Conservation (phyloP, 2,329 filamentous ascomycete species). For the Dryadomyces quercus-mongolicae region DNA sequence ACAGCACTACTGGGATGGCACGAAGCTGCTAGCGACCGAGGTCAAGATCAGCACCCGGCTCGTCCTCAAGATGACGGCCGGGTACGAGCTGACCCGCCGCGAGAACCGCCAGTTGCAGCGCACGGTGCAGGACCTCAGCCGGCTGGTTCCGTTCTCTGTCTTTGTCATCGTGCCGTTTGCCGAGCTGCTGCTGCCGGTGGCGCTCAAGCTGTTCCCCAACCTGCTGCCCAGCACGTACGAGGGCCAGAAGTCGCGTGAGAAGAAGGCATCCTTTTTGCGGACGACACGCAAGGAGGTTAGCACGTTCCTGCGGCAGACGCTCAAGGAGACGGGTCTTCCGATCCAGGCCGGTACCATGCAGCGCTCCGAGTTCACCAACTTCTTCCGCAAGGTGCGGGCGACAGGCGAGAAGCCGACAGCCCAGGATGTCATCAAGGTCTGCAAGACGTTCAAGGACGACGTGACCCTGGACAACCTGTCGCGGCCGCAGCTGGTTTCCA, state of each 20-base stretch:
- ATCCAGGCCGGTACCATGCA: conserved; percentile 74
- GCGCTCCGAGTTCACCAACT: conserved; percentile 87
- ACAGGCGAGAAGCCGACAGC: conserved; percentile 83
- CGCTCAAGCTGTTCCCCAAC: conserved; percentile 92
- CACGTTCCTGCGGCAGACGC: conserved; percentile 72
- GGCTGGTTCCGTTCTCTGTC: conserved; percentile 88
- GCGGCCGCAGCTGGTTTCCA: conserved; percentile 86
- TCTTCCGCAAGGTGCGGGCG: conserved; percentile 90
- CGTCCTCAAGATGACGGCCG: conserved; percentile 93
- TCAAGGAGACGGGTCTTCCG: conserved; percentile 87
- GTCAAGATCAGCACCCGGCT: conserved; percentile 85
- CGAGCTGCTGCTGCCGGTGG: conserved; percentile 81
- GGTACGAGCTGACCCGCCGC: conserved; percentile 89
- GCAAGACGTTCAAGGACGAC: conserved; percentile 98
- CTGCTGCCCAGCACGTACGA: conserved; percentile 96
- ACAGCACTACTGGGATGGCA: conserved; percentile 96
- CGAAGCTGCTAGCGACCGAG: conserved; percentile 84
- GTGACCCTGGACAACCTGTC: conserved; percentile 94
- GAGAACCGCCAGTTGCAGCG: conserved; percentile 87
- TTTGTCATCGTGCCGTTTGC: conserved; percentile 96
- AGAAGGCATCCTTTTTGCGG: conserved; percentile 70
- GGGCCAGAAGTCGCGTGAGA: conserved; percentile 78
- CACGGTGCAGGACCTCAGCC: conserved; percentile 86
- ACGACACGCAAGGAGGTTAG: conserved; percentile 90
- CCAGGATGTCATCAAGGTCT: conserved; percentile 94